A percentile compares a stretch with the other conserved stretches of the same genome.
Evolutionary conservation across 106 monocot species (phyloP).

Genomic region (Dioscorea alata): DNA sequence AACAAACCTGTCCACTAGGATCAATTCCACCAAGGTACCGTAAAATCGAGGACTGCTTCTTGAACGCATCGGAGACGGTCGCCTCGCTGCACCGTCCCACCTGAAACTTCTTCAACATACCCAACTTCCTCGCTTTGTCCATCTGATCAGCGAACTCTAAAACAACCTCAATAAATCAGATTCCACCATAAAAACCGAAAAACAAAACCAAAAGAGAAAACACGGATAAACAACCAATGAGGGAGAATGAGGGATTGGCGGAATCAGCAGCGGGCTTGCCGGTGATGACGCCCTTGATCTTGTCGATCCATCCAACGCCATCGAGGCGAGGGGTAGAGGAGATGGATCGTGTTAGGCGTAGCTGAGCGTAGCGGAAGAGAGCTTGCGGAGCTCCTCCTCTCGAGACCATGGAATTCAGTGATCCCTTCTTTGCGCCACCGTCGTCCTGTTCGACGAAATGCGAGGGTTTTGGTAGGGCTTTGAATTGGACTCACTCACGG

Average conservation of each 20-base stretch:
- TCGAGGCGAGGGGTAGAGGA: conserved; percentile 49
- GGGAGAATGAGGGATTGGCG: conserved; percentile 33
- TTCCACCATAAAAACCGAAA: not conserved
- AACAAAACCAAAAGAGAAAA: not conserved
- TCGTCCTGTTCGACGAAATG: too few relatives aligned
- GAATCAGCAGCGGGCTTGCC: conserved; percentile 14
- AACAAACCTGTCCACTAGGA: conserved; percentile 68
- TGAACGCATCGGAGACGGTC: conserved; percentile 58
- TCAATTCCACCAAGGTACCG: conserved; percentile 82
- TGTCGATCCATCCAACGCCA: conserved; percentile 78
- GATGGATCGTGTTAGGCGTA: conserved; percentile 49
- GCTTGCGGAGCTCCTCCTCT: not conserved
- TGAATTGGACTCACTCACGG: too few relatives aligned
- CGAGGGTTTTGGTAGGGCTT: too few relatives aligned
- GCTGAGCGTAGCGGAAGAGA: conserved; percentile 1
- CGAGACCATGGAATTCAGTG: too few relatives aligned
- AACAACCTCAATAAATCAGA: not conserved
- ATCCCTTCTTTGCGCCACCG: too few relatives aligned
- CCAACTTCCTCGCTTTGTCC: conserved; percentile 77
- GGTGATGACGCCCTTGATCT: conserved; percentile 92
- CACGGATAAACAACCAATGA: conserved; percentile 30
- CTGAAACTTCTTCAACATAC: conserved; percentile 66
- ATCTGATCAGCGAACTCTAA: conserved; percentile 92
- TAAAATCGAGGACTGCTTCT: conserved; percentile 69
- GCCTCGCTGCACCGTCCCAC: conserved; percentile 78